These are phyloP conservation scores for Chaetomium strumarium DNA, from an alignment of 2,329 filamentous ascomycete genomes.

Conservation along the genomic window DNA sequence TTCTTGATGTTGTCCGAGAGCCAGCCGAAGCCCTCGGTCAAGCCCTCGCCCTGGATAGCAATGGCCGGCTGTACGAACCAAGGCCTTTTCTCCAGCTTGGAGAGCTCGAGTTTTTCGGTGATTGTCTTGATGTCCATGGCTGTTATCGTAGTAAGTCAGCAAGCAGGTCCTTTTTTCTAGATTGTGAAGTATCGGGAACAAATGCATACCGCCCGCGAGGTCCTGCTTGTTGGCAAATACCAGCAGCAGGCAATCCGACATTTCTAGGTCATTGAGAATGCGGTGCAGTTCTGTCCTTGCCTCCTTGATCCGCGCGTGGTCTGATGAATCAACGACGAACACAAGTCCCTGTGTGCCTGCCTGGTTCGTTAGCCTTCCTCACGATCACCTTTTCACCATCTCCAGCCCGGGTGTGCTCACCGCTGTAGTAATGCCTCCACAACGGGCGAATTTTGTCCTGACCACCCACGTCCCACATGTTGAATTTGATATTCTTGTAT, in stretches of 20 bases:
- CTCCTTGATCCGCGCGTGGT: constrained; percentile 86
- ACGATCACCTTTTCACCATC: background rate
- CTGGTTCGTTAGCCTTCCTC: background rate
- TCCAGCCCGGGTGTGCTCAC: constrained; percentile 38
- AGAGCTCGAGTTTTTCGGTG: constrained; percentile 69
- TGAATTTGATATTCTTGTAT: constrained; percentile 99
- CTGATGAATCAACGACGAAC: constrained; percentile 96
- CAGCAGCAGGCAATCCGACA: constrained; percentile 88
- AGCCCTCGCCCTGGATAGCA: constrained; percentile 73
- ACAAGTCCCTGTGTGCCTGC: constrained; percentile 92
- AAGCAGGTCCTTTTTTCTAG: background rate
- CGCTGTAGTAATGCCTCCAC: constrained; percentile 95
- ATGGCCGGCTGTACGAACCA: constrained; percentile 83
- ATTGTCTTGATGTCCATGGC: constrained; percentile 76
- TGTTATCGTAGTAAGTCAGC: constrained; percentile 31
- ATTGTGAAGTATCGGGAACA: background rate
- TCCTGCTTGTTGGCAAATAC: constrained; percentile 99
- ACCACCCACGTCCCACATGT: constrained; percentile 97
- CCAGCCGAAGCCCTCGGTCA: constrained; percentile 77
- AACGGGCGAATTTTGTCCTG: constrained; percentile 98
- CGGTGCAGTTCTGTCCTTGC: constrained; percentile 89
- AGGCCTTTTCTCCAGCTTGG: constrained; percentile 73
- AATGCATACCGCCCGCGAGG: constrained; percentile 64
- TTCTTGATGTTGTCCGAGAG: constrained; percentile 77
- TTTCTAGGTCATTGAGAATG: constrained; percentile 96